phyloP scores from a whole-genome alignment of 2,329 filamentous ascomycete genomes.

The Ascochyta pisi region DNA sequence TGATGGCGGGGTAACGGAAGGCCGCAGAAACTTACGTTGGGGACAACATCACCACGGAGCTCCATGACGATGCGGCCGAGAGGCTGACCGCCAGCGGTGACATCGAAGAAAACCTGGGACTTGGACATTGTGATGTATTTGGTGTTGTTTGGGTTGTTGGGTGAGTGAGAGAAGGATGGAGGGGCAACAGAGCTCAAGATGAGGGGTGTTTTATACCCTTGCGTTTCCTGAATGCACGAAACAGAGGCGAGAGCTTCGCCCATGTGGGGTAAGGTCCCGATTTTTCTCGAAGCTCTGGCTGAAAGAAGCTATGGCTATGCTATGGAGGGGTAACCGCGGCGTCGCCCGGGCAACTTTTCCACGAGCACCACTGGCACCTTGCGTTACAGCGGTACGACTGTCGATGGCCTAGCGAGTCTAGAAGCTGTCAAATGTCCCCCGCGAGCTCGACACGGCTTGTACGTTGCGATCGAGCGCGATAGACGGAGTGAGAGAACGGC shows the following conservation, averaged over 20 bases:
- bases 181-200: conserved; percentile 13
- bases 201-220: conserved; percentile 19
- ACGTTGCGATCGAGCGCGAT: background rate
- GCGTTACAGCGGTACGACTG: background rate
- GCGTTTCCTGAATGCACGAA: conserved; percentile 20
- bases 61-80: conserved; percentile 85
- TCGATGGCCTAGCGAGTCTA: background rate
- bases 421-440: background rate
- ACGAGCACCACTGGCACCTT: background rate
- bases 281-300: conserved; percentile 9
- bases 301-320: conserved; percentile 6
- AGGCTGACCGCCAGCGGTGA: conserved; percentile 75
- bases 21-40: conserved; percentile 56
- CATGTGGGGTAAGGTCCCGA: conserved; percentile 14
- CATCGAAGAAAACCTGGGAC: conserved; percentile 90
- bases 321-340: conserved; percentile 11
- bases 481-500: background rate
- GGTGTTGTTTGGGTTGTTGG: conserved; percentile 18
- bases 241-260: conserved; percentile 17
- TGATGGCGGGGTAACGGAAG: conserved; percentile 28
- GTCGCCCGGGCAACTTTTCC: conserved; percentile 7
- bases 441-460: background rate
- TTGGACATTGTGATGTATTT: conserved; percentile 36
- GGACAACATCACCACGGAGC: conserved; percentile 70
- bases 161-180: conserved; percentile 20